A percentile compares a stretch with the other conserved stretches of the same genome.
Evolutionary conservation across 352 stramenopile species (phyloP).

Genomic region (Pythium utonaiense): DNA sequence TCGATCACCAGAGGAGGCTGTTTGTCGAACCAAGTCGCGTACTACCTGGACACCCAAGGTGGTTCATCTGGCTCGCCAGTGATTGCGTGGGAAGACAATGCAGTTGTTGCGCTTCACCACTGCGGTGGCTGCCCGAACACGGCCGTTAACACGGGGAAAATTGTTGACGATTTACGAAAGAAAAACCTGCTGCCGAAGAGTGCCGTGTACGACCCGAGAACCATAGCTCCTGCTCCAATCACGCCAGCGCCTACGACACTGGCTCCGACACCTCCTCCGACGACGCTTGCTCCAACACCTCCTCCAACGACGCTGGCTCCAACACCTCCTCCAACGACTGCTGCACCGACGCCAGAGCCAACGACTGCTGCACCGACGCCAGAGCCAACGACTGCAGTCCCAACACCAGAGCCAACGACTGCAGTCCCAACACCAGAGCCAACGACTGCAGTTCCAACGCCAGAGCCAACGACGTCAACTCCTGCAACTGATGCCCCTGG

Average conservation of each 20-base stretch:
- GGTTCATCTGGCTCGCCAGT: conserved; percentile 72
- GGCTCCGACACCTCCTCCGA: conserved; percentile 9
- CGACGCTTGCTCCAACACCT: neutral
- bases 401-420: neutral
- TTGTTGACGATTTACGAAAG: conserved; percentile 46
- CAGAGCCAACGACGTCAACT: neutral
- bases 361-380: neutral
- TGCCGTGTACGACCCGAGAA: conserved; percentile 27
- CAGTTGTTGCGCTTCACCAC: conserved; percentile 66
- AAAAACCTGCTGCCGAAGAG: conserved; percentile 40
- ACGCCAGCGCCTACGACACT: conserved; percentile 6
- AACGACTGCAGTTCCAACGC: neutral
- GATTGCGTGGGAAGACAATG: conserved; percentile 52
- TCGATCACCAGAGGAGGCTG: conserved; percentile 43
- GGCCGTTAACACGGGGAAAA: conserved; percentile 62
- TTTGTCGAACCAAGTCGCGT: conserved; percentile 49
- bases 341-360: neutral
- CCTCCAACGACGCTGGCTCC: neutral
- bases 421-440: neutral
- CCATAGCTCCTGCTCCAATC: conserved; percentile 2
- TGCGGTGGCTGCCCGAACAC: conserved; percentile 77
- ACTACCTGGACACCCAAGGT: conserved; percentile 65
- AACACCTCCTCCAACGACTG: neutral
- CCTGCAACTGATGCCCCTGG: no score
- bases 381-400: neutral